Evolutionary conservation across 2,329 filamentous ascomycete species (phyloP), one percentile per base, ranked within the genome.

Genomic region (Rhynchosporium graminicola): DNA sequence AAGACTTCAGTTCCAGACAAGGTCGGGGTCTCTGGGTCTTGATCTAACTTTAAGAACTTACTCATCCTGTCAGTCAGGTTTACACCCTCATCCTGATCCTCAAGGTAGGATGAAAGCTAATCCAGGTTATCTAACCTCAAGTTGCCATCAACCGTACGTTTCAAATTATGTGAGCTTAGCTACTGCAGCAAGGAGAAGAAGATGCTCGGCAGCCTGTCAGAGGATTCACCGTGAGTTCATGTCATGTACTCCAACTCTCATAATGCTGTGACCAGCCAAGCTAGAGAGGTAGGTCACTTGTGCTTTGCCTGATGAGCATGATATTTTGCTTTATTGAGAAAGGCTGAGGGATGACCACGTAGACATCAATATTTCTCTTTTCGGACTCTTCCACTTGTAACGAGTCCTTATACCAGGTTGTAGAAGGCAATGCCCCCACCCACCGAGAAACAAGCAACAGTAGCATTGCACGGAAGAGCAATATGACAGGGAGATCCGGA

Each of bases 391-490:
- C 36, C 31, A 20, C 50, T 20, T 20, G 20, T 20, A 20, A 20
- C 20, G 20, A 20, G 20, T 20, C 20, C 20, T 20, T 20, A 20
- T 20, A 20, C 20, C 20, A 20, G 20, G 20, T 20, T 20, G 20
- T 20, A 20, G 20, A 20, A 20, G 20, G 20, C 1, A 1, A 20
- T 20, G 20, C 20, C 20, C 20, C 1, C 20, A 20, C 20, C 28
- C 20, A 33, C n/a, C 51, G 51, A 33, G 20, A 36, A 54, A 54
- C 20, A 54, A 54, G 51, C 51, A 54, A 54, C 38, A 40, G 36
- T 6, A 38, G 38, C 38, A 42, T 33, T 54, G 51, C 51, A 33
- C 36, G 28, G 40, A 12, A 33, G n/a, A 29, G 36, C 36, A 40
- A 40, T 26, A n/a, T 54, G 51, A 54, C 51, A 54, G 51, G 36